These are phyloP conservation scores for Oenanthe javanica DNA, from an alignment of 140 eudicot species.

Conservation along the genomic window DNA sequence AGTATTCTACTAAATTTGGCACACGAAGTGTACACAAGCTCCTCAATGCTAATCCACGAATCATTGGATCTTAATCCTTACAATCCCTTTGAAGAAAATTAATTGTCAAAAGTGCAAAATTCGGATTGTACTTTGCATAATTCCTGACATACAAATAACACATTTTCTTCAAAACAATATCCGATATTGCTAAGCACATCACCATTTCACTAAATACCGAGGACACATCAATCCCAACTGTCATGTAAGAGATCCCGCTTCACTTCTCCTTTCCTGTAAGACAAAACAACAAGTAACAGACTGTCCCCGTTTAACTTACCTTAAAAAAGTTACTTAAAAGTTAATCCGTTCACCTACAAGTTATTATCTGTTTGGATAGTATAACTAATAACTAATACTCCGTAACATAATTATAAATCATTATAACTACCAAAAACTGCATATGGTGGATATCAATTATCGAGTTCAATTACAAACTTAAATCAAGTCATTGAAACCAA, in stretches of 20 bases:
- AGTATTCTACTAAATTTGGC: constrained; percentile 83
- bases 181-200: constrained; percentile 97
- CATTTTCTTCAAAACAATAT: constrained; percentile 88
- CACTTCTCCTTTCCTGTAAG: constrained; percentile 78
- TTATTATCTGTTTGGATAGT: background rate
- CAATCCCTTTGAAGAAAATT: constrained; percentile 92
- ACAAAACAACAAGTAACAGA: background rate
- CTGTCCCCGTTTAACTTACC: background rate
- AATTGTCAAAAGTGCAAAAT: constrained; percentile 82
- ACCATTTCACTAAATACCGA: constrained; percentile 95
- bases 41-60: constrained; percentile 91
- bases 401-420: background rate
- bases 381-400: background rate
- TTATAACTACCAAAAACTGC: background rate
- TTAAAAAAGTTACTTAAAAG: background rate
- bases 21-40: constrained; percentile 88
- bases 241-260: constrained; percentile 94
- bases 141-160: constrained; percentile 93
- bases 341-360: background rate
- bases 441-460: background rate
- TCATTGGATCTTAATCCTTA: constrained; percentile 97
- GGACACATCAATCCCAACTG: constrained; percentile 88
- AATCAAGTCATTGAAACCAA: background rate
- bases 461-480: background rate
- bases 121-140: constrained; percentile 84